A percentile compares a stretch with the other conserved stretches of the same genome.
phyloP scores from a whole-genome alignment of 495 filamentous ascomycete species.

The Apodospora peruviana region DNA sequence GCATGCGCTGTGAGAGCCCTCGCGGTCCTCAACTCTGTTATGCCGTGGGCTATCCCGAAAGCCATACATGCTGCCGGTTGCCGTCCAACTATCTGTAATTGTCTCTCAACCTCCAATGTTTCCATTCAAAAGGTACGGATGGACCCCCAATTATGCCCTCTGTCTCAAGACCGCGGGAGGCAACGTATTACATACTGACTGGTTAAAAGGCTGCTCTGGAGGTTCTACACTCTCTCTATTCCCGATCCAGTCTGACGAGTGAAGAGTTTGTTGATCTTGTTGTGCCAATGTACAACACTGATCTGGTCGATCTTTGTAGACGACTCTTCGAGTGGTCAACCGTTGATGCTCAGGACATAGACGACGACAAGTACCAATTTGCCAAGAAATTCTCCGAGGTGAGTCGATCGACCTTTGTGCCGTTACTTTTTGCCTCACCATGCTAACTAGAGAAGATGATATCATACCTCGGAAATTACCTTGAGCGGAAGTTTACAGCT shows the following conservation, averaged over 20 bases:
- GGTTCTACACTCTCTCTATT: constrained; percentile 75
- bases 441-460: constrained; percentile 56
- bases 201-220: constrained; percentile 67
- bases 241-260: constrained; percentile 63
- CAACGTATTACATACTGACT: constrained; percentile 5
- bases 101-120: constrained; percentile 67
- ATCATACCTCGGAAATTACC: constrained; percentile 73
- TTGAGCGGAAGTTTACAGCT: constrained; percentile 67
- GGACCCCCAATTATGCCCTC: constrained; percentile 10
- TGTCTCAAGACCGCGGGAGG: neutral
- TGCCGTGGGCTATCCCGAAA: constrained; percentile 80
- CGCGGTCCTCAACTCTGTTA: constrained; percentile 64
- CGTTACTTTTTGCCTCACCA: neutral
- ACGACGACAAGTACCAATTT: constrained; percentile 87
- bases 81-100: constrained; percentile 65
- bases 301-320: constrained; percentile 65
- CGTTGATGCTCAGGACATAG: constrained; percentile 71
- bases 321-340: constrained; percentile 77
- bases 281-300: constrained; percentile 66
- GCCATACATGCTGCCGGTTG: constrained; percentile 65
- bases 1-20: constrained; percentile 69
- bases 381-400: constrained; percentile 93
- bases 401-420: too few species aligned
- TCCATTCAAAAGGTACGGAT: constrained; percentile 50
- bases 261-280: constrained; percentile 76